These are phyloP conservation scores for Linnemannia exigua DNA, from an alignment of 192 early-diverging fungal genomes.

Conservation along the genomic window DNA sequence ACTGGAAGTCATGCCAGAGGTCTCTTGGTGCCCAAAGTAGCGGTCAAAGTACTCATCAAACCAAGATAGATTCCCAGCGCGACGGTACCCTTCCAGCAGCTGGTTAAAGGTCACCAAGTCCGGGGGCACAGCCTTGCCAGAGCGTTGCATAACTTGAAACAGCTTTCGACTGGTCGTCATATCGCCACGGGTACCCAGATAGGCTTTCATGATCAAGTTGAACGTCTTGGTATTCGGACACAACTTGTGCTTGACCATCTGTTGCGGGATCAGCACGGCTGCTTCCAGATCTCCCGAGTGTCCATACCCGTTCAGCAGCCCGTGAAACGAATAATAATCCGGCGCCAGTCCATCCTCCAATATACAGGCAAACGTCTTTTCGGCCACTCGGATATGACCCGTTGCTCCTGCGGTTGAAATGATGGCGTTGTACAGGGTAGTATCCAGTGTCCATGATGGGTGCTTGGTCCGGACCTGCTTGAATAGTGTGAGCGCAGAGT, in stretches of 20 bases:
- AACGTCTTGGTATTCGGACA: conserved; percentile 53
- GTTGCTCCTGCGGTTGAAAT: conserved; percentile 42
- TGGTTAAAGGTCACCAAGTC: conserved; percentile 50
- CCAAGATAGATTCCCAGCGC: conserved; percentile 36
- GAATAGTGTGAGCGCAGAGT: conserved; percentile 29
- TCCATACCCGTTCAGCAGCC: conserved; percentile 49
- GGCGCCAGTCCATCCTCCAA: conserved; percentile 35
- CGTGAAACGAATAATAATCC: conserved; percentile 47
- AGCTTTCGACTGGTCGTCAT: conserved; percentile 34
- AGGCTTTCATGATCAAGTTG: conserved; percentile 54
- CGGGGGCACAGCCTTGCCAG: conserved; percentile 17
- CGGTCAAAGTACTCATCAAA: conserved; percentile 51
- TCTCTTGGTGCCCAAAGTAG: conserved; percentile 20
- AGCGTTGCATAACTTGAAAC: conserved; percentile 33
- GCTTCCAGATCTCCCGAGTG: conserved; percentile 32
- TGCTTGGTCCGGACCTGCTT: conserved; percentile 18
- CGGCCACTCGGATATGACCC: conserved; percentile 27
- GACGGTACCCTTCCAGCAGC: conserved; percentile 47
- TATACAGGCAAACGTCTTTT: conserved; percentile 34
- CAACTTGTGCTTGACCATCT: conserved; percentile 53
- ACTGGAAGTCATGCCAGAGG: neutral
- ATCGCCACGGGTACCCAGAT: conserved; percentile 21
- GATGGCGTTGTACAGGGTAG: conserved; percentile 44
- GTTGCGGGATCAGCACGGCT: conserved; percentile 31
- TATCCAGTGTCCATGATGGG: conserved; percentile 22